phyloP scores from a whole-genome alignment of 2,329 filamentous ascomycete genomes.

The Leptoxyphium fumago region DNA sequence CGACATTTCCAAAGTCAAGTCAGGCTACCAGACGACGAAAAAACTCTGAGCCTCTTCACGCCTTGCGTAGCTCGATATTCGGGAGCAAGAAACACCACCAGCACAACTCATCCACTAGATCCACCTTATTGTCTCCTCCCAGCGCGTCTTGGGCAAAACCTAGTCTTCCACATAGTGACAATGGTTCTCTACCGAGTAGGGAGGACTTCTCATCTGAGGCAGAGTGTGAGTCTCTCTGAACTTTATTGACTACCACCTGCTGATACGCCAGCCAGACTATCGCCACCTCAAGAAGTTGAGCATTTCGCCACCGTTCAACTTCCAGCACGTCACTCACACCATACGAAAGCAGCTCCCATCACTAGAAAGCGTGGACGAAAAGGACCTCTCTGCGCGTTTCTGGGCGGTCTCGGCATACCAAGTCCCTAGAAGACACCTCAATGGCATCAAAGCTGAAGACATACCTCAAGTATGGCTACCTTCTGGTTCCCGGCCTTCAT shows the following conservation, averaged over 20 bases:
- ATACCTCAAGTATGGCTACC: slow-evolving; percentile 13
- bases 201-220: no score
- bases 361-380: slow-evolving; percentile 35
- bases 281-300: slow-evolving; percentile 24
- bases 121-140: no score
- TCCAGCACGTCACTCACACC: slow-evolving; percentile 49
- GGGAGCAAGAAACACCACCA: neutral
- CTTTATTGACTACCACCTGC: no score
- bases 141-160: no score
- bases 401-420: slow-evolving; percentile 39
- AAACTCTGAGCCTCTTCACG: neutral
- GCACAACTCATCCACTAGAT: neutral
- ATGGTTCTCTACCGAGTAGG: no score
- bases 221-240: no score
- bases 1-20: neutral
- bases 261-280: neutral
- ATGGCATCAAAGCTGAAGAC: slow-evolving; percentile 38
- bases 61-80: neutral
- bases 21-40: neutral
- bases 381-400: slow-evolving; percentile 39
- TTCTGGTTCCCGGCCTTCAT: neutral
- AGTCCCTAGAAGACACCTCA: slow-evolving; percentile 32
- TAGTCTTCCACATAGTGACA: no score
- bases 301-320: slow-evolving; percentile 50
- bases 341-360: slow-evolving; percentile 38